A percentile compares a stretch with the other conserved stretches of the same genome.
Evolutionary conservation across 495 filamentous ascomycete genomes (phyloP).

Genomic region (Penicillium angulare): DNA sequence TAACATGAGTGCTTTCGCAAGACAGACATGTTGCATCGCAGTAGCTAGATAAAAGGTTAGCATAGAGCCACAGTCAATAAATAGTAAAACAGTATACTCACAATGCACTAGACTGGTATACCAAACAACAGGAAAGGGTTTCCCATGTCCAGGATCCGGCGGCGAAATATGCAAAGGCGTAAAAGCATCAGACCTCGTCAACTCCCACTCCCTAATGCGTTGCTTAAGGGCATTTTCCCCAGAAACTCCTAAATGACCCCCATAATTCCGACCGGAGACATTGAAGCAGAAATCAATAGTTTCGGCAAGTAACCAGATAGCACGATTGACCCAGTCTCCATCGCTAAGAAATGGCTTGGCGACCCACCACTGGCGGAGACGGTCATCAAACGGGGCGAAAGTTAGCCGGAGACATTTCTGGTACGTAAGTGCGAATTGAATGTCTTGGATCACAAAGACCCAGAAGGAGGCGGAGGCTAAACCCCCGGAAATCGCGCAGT

Average conservation of each 20-base stretch:
- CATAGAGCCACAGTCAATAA: neutral
- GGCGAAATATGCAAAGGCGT: slow-evolving; percentile 35
- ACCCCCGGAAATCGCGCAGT: slow-evolving; percentile 38
- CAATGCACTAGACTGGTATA: slow-evolving; percentile 39
- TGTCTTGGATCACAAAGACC: slow-evolving; percentile 45
- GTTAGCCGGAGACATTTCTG: slow-evolving; percentile 38
- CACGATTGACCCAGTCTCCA: slow-evolving; percentile 40
- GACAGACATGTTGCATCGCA: slow-evolving; percentile 39
- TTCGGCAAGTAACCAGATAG: slow-evolving; percentile 41
- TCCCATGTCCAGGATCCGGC: slow-evolving; percentile 26
- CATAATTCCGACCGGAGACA: slow-evolving; percentile 18
- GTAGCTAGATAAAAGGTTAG: slow-evolving; percentile 26
- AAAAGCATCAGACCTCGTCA: slow-evolving; percentile 29
- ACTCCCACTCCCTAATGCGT: slow-evolving; percentile 34
- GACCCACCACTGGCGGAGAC: slow-evolving; percentile 33
- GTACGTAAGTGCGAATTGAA: slow-evolving; percentile 40
- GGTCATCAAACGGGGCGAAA: slow-evolving; percentile 37
- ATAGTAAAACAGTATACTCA: slow-evolving; percentile 12
- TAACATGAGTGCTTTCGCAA: slow-evolving; percentile 37
- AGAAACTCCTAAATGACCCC: slow-evolving; percentile 14
- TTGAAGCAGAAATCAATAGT: slow-evolving; percentile 41
- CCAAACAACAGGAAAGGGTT: slow-evolving; percentile 40
- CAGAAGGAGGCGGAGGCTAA: slow-evolving; percentile 44
- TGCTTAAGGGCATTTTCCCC: slow-evolving; percentile 25
- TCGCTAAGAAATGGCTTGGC: slow-evolving; percentile 28